These are phyloP conservation scores for Vaccinium vitisidaea DNA, from an alignment of 148 eudicot species.

Conservation along the genomic window DNA sequence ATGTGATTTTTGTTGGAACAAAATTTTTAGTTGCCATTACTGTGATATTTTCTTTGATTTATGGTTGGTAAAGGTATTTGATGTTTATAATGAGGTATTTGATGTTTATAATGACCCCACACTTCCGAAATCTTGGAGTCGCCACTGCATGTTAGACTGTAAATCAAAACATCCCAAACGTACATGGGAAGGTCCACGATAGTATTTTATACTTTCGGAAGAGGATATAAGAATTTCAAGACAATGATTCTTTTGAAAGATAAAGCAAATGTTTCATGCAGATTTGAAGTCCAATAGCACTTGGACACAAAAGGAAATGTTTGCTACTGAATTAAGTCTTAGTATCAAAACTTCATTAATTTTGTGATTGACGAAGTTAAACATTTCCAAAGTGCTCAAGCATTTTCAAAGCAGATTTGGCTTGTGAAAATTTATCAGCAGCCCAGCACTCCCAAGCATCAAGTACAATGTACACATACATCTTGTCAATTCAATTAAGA, in stretches of 20 bases:
- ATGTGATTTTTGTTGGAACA: too few species aligned
- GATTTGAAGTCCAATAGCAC: background rate
- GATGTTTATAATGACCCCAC: too few species aligned
- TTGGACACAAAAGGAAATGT: background rate
- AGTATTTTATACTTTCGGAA: background rate
- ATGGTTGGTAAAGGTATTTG: too few species aligned
- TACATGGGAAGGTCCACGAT: background rate
- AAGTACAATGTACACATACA: background rate
- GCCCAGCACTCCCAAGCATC: too few species aligned
- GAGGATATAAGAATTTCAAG: background rate
- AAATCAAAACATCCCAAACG: background rate
- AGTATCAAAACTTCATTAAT: background rate
- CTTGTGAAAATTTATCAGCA: too few species aligned
- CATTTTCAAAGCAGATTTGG: too few species aligned
- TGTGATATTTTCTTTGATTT: too few species aligned
- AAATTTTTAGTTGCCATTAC: too few species aligned
- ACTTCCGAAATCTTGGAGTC: too few species aligned
- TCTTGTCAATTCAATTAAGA: background rate
- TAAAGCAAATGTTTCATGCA: background rate
- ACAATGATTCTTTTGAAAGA: background rate
- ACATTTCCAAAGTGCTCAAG: background rate
- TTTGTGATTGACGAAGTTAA: background rate
- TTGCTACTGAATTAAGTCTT: background rate
- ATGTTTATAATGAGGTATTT: too few species aligned
- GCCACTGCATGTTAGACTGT: background rate